A percentile compares a stretch with the other conserved stretches of the same genome.
phyloP scores from a whole-genome alignment of 306 rosid species.

The Ceratonia siliqua region DNA sequence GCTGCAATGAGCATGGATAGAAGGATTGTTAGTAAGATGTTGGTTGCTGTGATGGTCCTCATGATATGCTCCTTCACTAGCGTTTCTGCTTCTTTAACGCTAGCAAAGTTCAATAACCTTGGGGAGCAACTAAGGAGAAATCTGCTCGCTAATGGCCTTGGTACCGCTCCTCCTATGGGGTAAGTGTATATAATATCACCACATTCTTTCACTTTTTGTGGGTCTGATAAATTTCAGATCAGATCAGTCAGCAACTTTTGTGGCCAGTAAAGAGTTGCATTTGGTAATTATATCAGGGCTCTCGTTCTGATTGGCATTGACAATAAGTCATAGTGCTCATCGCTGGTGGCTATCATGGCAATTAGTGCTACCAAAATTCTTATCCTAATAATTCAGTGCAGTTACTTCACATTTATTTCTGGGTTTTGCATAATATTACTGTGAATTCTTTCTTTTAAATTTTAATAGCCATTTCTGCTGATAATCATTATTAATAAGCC shows the following conservation, averaged over 20 bases:
- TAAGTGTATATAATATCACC: slow-evolving; percentile 23
- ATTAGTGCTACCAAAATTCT: not conserved
- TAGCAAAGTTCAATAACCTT: not conserved
- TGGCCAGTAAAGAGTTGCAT: too few relatives aligned
- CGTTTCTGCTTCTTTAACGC: slow-evolving; percentile 43
- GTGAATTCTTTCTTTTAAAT: too few relatives aligned
- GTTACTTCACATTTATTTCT: too few relatives aligned
- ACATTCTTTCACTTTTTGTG: not conserved
- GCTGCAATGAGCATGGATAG: slow-evolving; percentile 20
- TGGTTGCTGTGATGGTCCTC: slow-evolving; percentile 30
- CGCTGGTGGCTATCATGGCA: not conserved
- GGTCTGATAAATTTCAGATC: too few relatives aligned
- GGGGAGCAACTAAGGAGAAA: slow-evolving; percentile 48
- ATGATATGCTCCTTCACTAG: slow-evolving; percentile 5
- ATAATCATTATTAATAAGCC: too few relatives aligned
- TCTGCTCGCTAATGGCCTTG: slow-evolving; percentile 85
- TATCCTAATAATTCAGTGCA: too few relatives aligned
- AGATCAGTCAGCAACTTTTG: too few relatives aligned
- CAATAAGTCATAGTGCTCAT: not conserved
- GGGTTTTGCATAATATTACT: too few relatives aligned
- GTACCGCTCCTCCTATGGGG: slow-evolving; percentile 95
- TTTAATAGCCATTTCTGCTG: too few relatives aligned
- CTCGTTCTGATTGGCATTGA: not conserved
- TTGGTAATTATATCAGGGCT: too few relatives aligned
- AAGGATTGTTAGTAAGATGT: slow-evolving; percentile 1